phyloP scores from a whole-genome alignment of 2,329 filamentous ascomycete genomes.

The Cryphonectria japonica region DNA sequence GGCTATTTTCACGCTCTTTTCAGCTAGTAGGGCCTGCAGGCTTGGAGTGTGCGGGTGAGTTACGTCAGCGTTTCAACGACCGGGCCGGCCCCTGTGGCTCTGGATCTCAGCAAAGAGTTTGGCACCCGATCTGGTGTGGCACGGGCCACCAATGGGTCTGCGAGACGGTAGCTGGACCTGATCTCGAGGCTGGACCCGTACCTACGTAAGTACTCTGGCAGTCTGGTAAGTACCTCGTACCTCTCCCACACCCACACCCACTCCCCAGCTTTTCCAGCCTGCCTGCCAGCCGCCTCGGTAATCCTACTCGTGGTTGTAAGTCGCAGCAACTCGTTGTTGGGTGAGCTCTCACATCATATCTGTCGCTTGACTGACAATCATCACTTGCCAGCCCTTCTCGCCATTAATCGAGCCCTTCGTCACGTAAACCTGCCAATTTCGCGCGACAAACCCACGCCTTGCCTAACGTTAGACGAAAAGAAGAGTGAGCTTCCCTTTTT shows the following conservation, averaged over 20 bases:
- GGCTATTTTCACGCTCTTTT: background rate
- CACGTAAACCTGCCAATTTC: background rate
- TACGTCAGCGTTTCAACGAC: slow-evolving; percentile 1
- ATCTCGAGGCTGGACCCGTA: background rate
- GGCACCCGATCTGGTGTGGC: background rate
- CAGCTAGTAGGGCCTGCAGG: background rate
- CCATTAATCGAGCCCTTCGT: background rate
- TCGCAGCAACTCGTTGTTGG: background rate
- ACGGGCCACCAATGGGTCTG: background rate
- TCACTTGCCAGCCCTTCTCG: background rate
- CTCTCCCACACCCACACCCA: background rate
- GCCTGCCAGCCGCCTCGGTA: background rate
- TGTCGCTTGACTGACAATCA: background rate
- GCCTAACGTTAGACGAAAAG: background rate
- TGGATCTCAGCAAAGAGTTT: background rate
- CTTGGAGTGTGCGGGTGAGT: background rate
- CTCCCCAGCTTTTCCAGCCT: background rate
- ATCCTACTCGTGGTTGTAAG: background rate
- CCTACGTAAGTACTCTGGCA: background rate
- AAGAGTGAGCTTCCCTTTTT: background rate
- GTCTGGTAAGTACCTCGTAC: background rate
- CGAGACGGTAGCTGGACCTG: background rate
- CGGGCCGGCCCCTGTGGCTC: background rate
- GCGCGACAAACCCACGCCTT: background rate
- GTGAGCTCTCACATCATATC: slow-evolving; percentile 13